Base-by-base conservation (phyloP, 2,329 filamentous ascomycete species). In the Passalora sequoiae region DNA sequence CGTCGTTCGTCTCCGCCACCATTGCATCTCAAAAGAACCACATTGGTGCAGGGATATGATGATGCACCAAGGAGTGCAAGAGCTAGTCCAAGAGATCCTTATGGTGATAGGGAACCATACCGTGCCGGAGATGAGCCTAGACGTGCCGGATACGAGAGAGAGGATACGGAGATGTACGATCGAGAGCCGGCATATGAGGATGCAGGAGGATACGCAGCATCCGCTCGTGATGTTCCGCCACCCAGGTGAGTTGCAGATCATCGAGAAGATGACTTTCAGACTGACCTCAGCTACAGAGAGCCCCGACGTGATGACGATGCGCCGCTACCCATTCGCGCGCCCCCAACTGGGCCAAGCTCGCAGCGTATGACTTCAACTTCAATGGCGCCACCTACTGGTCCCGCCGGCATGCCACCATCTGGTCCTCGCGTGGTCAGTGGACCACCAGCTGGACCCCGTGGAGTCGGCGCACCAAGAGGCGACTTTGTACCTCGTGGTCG, bases 1-100 rank as follows among this genome's bases (percentile, higher is more conserved):
- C 73, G 78, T 44, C 71, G 77, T 37, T 81, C 80, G 6, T 83
- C 80, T 4, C 80, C 80, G 12, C 75, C 68, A 27, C 24, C 24
- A 9, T 63, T 75, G 10, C 76, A 79, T 54, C 70, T 72, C 12
- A 80, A 78, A 51, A 70, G 75, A 53, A 59, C 69, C 38, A 69
- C n/a, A n/a, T n/a, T n/a, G n/a, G n/a, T n/a, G n/a, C n/a, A n/a
- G n/a, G n/a, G n/a, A n/a, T n/a, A n/a, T 38, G 63, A 65, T 6
- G 65, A 68, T 4, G 45, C 53, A 39, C 17, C 47, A 13, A 42
- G 44, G n/a, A 45, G 40, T 16, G 45, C 37, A 33, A 43, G 60
- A 39, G 51, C 53, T 6, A 41, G 51, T 20, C 50, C 60, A 31
- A 49, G 51, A 16, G 58, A 60, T 38, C 49, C 52, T 12, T 56